A percentile compares a stretch with the other conserved stretches of the same genome.
Conservation (phyloP, 441 rosid species). For the Brassica balearica region DNA sequence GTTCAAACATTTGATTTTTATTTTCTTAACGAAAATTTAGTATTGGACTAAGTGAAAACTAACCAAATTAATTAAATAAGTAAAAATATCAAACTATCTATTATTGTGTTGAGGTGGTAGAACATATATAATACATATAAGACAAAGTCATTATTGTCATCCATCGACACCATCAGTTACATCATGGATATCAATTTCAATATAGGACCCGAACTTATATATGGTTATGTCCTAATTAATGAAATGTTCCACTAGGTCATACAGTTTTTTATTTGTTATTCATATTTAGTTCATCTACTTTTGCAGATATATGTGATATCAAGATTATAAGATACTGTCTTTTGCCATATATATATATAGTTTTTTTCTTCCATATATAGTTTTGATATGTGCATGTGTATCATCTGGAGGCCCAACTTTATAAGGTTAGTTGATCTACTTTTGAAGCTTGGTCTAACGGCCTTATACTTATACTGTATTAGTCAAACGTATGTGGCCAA, state of each 20-base stretch:
- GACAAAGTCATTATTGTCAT: background rate
- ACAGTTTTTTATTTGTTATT: too few relatives aligned
- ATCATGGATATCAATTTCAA: too few relatives aligned
- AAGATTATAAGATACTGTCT: too few relatives aligned
- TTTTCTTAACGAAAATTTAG: too few relatives aligned
- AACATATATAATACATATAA: background rate
- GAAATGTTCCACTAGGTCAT: too few relatives aligned
- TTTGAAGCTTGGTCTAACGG: conserved; percentile 5
- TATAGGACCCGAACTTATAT: too few relatives aligned
- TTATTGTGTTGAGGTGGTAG: background rate
- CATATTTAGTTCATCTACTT: too few relatives aligned
- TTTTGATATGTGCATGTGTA: background rate
- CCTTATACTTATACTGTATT: background rate
- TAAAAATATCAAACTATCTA: background rate
- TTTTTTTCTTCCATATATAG: background rate
- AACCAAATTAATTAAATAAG: background rate
- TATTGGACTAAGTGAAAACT: background rate
- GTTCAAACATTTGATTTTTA: too few relatives aligned
- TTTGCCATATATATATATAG: too few relatives aligned
- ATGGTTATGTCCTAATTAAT: too few relatives aligned
- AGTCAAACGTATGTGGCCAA: background rate
- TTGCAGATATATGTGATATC: too few relatives aligned
- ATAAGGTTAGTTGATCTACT: background rate
- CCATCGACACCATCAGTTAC: background rate
- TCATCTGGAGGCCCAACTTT: conserved; percentile 1